phyloP scores from a whole-genome alignment of 345 rosid genomes.

The Gossypium herbaceum region DNA sequence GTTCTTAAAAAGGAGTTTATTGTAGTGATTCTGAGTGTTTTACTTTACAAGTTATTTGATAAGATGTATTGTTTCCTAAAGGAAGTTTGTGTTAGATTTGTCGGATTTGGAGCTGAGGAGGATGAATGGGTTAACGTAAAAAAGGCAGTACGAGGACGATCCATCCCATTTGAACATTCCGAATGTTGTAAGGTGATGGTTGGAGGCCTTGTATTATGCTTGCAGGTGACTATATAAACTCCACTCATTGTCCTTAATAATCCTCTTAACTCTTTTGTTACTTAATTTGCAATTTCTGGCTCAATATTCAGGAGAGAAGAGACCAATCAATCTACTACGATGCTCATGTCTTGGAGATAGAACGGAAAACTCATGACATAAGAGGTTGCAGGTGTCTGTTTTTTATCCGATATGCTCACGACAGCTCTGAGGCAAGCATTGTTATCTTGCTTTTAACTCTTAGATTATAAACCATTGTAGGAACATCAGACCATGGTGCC shows the following conservation, averaged over 20 bases:
- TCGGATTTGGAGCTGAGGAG: slow-evolving; percentile 70
- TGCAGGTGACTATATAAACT: slow-evolving; percentile 39
- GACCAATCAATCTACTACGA: slow-evolving; percentile 63
- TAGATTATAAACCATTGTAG: background rate
- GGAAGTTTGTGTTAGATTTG: slow-evolving; percentile 71
- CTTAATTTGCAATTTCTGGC: background rate
- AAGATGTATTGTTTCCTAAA: slow-evolving; percentile 33
- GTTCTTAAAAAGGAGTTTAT: background rate
- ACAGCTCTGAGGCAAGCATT: slow-evolving; percentile 43
- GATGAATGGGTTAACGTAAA: slow-evolving; percentile 65
- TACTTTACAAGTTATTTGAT: slow-evolving; percentile 18
- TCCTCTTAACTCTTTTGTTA: background rate
- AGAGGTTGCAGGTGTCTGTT: slow-evolving; percentile 75
- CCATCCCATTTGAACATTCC: slow-evolving; percentile 53
- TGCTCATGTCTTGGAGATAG: slow-evolving; percentile 47
- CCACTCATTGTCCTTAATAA: background rate
- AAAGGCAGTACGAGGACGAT: slow-evolving; percentile 48
- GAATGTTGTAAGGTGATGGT: slow-evolving; percentile 51
- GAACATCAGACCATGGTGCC: background rate
- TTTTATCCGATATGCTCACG: slow-evolving; percentile 49
- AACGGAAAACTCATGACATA: slow-evolving; percentile 57
- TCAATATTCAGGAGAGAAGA: slow-evolving; percentile 46
- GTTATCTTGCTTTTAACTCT: background rate
- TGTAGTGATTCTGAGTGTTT: background rate
- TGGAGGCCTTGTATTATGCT: slow-evolving; percentile 62